Conservation (phyloP, 2,329 filamentous ascomycete species). For the Pyrenochaeta sp. region DNA sequence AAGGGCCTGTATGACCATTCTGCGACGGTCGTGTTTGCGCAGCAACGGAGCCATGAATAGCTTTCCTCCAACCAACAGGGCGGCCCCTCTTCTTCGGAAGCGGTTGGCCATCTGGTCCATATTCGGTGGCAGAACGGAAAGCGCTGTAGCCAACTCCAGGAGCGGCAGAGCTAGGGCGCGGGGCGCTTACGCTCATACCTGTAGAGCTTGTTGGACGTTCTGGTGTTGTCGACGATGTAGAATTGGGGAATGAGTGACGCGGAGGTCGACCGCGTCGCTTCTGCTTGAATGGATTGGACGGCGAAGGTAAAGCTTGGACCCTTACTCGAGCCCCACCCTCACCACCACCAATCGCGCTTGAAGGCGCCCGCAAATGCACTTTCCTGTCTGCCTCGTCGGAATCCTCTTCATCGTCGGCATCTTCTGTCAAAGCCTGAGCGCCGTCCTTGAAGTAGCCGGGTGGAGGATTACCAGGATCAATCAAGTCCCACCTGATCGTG, state of each 20-base stretch:
- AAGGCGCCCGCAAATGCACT: conserved; percentile 21
- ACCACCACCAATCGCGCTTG: conserved; percentile 30
- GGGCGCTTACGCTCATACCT: conserved; percentile 38
- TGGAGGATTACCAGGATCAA: conserved; percentile 64
- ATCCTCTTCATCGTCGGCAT: conserved; percentile 47
- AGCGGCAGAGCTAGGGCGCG: conserved; percentile 26
- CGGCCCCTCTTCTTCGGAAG: conserved; percentile 57
- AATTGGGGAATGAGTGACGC: conserved; percentile 38
- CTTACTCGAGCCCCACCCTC: conserved; percentile 29
- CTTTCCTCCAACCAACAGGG: conserved; percentile 60
- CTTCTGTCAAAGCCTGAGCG: conserved; percentile 36
- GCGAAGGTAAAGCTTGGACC: conserved; percentile 39
- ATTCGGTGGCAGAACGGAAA: conserved; percentile 46
- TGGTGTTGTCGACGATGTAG: conserved; percentile 24
- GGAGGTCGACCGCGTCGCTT: conserved; percentile 49
- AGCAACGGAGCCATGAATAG: conserved; percentile 52
- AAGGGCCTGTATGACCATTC: conserved; percentile 23
- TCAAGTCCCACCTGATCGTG: conserved; percentile 68
- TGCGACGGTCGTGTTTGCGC: conserved; percentile 33
- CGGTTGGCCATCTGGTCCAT: conserved; percentile 45
- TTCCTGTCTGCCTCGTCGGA: conserved; percentile 40
- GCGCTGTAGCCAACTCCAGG: conserved; percentile 52
- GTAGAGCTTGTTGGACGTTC: conserved; percentile 18
- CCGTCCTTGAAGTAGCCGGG: conserved; percentile 41
- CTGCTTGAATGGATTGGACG: conserved; percentile 42